A percentile compares a stretch with the other conserved stretches of the same genome.
phyloP scores from a whole-genome alignment of 192 early-diverging fungal genomes.

The Spizellomyces sp. region DNA sequence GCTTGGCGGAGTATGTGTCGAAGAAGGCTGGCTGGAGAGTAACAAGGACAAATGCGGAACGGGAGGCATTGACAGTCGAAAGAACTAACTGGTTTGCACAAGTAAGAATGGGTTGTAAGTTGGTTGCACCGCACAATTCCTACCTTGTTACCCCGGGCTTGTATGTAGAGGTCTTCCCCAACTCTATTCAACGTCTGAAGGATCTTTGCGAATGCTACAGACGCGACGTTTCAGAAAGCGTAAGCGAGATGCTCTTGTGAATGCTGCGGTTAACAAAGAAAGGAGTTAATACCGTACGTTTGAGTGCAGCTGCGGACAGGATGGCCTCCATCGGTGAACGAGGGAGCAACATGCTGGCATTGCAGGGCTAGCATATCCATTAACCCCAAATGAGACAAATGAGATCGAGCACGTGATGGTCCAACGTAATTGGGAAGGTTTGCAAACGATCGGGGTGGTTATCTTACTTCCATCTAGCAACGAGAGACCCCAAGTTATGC shows the following conservation, averaged over 20 bases:
- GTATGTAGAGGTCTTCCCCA: conserved; percentile 65
- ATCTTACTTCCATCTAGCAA: too few species aligned
- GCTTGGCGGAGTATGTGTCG: conserved; percentile 56
- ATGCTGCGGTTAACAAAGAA: not conserved
- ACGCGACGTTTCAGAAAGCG: too few species aligned
- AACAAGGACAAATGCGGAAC: conserved; percentile 64
- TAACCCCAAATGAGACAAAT: too few species aligned
- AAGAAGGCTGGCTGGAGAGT: conserved; percentile 65
- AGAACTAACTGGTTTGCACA: conserved; percentile 37
- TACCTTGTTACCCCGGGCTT: conserved; percentile 51
- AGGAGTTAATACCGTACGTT: conserved; percentile 18
- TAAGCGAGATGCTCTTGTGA: not conserved
- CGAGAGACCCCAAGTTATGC: not conserved
- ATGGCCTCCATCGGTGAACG: conserved; percentile 20
- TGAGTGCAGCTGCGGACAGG: conserved; percentile 22
- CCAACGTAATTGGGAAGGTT: too few species aligned
- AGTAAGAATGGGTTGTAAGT: not conserved
- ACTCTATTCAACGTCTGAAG: conserved; percentile 63
- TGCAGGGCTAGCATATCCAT: too few species aligned
- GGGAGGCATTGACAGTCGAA: conserved; percentile 67
- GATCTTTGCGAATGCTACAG: conserved; percentile 54
- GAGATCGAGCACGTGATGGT: too few species aligned
- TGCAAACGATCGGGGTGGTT: too few species aligned
- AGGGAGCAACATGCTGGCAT: not conserved
- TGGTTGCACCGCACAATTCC: not conserved